phyloP scores from a whole-genome alignment of 306 rosid genomes.

The Castanea crenata region DNA sequence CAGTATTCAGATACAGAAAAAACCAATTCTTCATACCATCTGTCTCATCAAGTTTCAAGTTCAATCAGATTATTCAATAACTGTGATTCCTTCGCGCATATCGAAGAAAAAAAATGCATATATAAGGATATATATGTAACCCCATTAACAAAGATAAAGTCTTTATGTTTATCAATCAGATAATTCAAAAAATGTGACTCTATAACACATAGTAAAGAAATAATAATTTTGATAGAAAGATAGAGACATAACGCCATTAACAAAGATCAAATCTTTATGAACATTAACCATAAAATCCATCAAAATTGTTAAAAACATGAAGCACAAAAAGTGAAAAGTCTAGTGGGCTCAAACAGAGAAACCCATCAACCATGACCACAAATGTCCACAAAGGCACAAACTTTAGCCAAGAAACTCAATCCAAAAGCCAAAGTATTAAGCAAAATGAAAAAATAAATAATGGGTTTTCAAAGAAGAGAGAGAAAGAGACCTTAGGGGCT shows the following conservation, averaged over 20 bases:
- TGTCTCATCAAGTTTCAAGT: background rate
- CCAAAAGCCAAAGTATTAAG: background rate
- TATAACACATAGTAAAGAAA: background rate
- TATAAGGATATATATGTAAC: background rate
- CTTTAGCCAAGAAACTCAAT: background rate
- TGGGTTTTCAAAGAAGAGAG: background rate
- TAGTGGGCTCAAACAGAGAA: background rate
- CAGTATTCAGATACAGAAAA: background rate
- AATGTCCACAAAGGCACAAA: background rate
- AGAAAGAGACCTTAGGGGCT: slow-evolving; percentile 48
- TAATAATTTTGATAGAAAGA: background rate
- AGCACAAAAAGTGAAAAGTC: background rate
- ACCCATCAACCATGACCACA: background rate
- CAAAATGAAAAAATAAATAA: background rate
- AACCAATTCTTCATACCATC: background rate
- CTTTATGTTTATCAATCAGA: background rate
- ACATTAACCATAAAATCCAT: background rate
- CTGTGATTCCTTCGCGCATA: background rate
- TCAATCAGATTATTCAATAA: background rate
- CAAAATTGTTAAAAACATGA: background rate
- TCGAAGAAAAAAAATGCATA: background rate
- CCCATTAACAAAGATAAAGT: background rate
- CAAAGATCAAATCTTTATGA: background rate
- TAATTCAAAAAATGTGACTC: background rate
- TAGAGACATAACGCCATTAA: background rate